Evolutionary conservation across 805 yeast genomes (phyloP), one percentile per base, ranked within the genome.

Genomic region (Wickerhamomyces ciferrii): DNA sequence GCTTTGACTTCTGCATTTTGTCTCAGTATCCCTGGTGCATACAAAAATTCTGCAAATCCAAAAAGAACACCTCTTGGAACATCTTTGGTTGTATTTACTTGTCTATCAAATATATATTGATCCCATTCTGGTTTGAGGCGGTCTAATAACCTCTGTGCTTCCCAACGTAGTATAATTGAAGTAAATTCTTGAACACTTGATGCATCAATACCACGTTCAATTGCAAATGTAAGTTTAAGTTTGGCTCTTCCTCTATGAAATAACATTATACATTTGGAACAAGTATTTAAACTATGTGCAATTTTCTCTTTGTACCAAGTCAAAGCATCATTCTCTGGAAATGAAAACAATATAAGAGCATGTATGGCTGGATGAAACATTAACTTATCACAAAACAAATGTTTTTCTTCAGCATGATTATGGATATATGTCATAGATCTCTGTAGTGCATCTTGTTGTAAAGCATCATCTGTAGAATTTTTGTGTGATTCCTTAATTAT

Each of bases 311-410:
- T 69, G 45, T 74, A 62, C 71, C 78, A 72, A 5, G 55, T 55
- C 17, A 75, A 66, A 1, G 75, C 72, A n/a, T 68, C 72, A 35
- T 68, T 68, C 23, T 70, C 76, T 3, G 72, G 71, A 54, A 83
- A 81, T 3, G 90, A 81, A 58, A 83, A 82, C 48, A 81, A 65
- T 15, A 84, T 76, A 45, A 84, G 61, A 10, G 75, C 66, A 56
- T 82, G 82, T 14, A 74, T 69, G 10, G 84, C 68, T 19, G 79
- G 69, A 2, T 78, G 75, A 38, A 65, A 67, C 48, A 76, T 65
- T 27, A 61, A 60, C 9, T 67, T 66, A 54, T 81, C 76, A 61
- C 90, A 83, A 59, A 81, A 84, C 54, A 78, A 63, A 52, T 84
- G 87, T 36, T 47, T 54, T 21, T 59, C 62, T 15, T 51, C 51